Evolutionary conservation across 441 rosid species (phyloP).

Genomic region (Capsella rubella): DNA sequence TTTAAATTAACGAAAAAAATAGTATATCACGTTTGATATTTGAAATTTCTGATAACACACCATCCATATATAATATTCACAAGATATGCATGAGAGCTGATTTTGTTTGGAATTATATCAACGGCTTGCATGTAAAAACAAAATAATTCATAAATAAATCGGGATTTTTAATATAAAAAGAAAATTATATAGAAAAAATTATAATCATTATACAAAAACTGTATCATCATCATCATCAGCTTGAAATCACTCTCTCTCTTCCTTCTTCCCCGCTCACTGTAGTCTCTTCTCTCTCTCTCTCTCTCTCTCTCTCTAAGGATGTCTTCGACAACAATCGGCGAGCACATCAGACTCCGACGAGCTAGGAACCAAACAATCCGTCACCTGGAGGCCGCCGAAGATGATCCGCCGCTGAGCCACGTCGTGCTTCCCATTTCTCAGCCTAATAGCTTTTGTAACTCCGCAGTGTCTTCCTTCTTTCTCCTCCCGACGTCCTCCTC

Average conservation of each 20-base stretch:
- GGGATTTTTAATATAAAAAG: not conserved
- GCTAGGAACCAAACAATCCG: constrained; percentile 52
- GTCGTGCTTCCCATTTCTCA: constrained; percentile 37
- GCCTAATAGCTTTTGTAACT: constrained; percentile 43
- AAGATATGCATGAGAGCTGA: constrained; percentile 33
- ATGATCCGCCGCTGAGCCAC: constrained; percentile 45
- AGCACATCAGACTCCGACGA: constrained; percentile 60
- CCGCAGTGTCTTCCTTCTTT: constrained; percentile 51
- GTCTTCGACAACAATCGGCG: constrained; percentile 54
- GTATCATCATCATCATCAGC: constrained; percentile 23
- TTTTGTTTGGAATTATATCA: constrained; percentile 25
- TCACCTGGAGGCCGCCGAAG: constrained; percentile 30
- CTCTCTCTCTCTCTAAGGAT: constrained; percentile 37
- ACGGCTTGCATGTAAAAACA: constrained; percentile 26
- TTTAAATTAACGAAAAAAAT: not conserved
- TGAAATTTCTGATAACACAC: not conserved
- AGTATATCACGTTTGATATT: not conserved
- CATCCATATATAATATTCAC: not conserved
- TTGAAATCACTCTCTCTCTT: constrained; percentile 34
- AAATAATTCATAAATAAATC: not conserved
- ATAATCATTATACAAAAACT: not conserved
- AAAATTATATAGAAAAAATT: not conserved
- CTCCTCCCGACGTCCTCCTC: constrained; percentile 55
- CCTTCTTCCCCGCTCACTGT: constrained; percentile 30
- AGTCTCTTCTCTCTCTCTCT: constrained; percentile 16